These are phyloP conservation scores for Metschnikowia gelsemii DNA, from an alignment of 805 yeast genomes.

Conservation along the genomic window DNA sequence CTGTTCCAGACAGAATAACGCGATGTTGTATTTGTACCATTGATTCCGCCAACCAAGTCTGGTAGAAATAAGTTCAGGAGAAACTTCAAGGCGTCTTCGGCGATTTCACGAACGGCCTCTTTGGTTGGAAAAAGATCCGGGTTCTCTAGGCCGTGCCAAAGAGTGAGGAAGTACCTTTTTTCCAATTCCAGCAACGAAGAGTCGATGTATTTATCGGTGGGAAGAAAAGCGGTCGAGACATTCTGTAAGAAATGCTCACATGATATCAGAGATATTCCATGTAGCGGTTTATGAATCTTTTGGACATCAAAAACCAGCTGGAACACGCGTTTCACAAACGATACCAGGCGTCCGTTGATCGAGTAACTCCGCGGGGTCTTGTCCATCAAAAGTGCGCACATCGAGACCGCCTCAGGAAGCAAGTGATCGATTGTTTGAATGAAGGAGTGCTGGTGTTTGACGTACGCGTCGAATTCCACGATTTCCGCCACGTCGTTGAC, in stretches of 20 bases:
- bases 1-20: slow-evolving; percentile 11
- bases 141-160: slow-evolving; percentile 23
- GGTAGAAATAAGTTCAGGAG: slow-evolving; percentile 28
- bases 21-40: slow-evolving; percentile 25
- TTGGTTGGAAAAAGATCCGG: slow-evolving; percentile 25
- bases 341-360: slow-evolving; percentile 24
- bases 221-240: slow-evolving; percentile 33
- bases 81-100: slow-evolving; percentile 27
- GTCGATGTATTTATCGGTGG: slow-evolving; percentile 31
- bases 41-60: slow-evolving; percentile 30
- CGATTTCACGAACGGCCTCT: slow-evolving; percentile 33
- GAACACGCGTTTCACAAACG: slow-evolving; percentile 30
- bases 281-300: not conserved
- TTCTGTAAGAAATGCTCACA: slow-evolving; percentile 31
- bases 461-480: slow-evolving; percentile 55
- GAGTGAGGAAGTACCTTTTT: slow-evolving; percentile 29
- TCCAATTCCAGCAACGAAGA: slow-evolving; percentile 30
- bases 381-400: slow-evolving; percentile 37
- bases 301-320: slow-evolving; percentile 26
- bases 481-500: slow-evolving; percentile 49
- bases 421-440: slow-evolving; percentile 61
- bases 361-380: not conserved
- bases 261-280: slow-evolving; percentile 16
- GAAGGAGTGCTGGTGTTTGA: slow-evolving; percentile 61
- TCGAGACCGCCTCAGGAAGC: slow-evolving; percentile 35